Base-by-base conservation (phyloP, 1,284 basidiomycete genomes). In the Ganoderma multipileum region DNA sequence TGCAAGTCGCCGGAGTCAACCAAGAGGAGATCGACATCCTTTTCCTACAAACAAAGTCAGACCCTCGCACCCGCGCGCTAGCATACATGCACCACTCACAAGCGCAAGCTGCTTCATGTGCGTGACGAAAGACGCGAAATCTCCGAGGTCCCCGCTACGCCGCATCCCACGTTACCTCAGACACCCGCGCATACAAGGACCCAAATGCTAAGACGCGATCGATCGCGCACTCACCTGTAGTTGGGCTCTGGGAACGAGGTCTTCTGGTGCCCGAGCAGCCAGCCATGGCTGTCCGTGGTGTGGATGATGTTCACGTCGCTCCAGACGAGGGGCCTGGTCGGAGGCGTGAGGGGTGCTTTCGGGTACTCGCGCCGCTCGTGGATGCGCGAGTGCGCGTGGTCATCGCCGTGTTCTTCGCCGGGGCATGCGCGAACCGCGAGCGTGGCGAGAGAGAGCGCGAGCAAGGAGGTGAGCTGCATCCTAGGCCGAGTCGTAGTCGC, bases 261-360 rank as follows among this genome's bases (percentile, higher is more conserved):
- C 74, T 93, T 90, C 72, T 91, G 89, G 80, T 94, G 92, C 3
- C 92, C 92, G 30, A 92, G 84, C 6, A 93, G 81, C 92, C 92
- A 93, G 30, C 92, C 93, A 79, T 95, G 94, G 55, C 87, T 90
- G 77, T 95, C 94, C 0, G 94, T 95, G 28, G 93, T 94, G 76
- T 94, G 92, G 62, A 95, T 83, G 74, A 93, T 68, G 74, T 95
- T 94, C 76, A 95, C 81, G 74, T 95, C 91, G 41, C 91, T 88
- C 92, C 92, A 95, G 62, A 86, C 85, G 42, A 95, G 85, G 42
- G 88, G 86, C 36, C 87, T 83, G 67, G 84, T 83, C 4, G 91
- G 91, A 16, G 84, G 83, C 0, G 87, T 82, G 57, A 91, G 80
- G 33, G 79, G 79, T n/a, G 80, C 72, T 63, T 81, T 78, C 0